These are phyloP conservation scores for Fusarium foetens DNA, from an alignment of 2,329 filamentous ascomycete genomes.

Conservation along the genomic window DNA sequence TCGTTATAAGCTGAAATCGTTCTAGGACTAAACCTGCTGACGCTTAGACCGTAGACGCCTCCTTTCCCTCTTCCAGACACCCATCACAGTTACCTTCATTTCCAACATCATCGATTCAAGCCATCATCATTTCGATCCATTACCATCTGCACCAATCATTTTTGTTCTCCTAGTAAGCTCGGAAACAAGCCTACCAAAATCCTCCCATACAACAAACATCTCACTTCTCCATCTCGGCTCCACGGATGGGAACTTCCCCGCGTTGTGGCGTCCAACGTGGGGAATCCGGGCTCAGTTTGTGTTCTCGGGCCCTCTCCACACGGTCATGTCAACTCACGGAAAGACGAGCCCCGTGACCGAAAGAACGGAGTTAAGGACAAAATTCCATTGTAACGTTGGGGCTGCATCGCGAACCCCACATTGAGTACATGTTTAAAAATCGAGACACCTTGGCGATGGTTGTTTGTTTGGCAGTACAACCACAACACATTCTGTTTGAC, in stretches of 20 bases:
- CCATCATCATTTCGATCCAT: no score
- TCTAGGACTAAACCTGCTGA: background rate
- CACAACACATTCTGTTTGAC: background rate
- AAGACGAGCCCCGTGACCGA: background rate
- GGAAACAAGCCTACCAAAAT: background rate
- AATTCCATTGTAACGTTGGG: background rate
- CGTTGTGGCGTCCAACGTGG: background rate
- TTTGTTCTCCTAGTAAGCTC: background rate
- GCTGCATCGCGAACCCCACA: background rate
- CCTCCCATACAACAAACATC: background rate
- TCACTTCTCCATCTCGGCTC: background rate
- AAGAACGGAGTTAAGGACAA: background rate
- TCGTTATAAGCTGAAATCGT: background rate
- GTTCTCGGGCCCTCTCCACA: background rate
- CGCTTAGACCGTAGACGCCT: no score
- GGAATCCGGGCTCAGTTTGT: background rate
- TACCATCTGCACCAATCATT: background rate
- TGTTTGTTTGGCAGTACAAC: no score
- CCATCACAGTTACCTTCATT: background rate
- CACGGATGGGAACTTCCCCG: background rate
- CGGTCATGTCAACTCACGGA: background rate
- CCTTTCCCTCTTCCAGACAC: background rate
- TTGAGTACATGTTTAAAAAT: background rate
- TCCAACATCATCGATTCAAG: background rate
- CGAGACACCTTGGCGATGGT: rapidly evolving